Percentiles rank a stretch among this genome's conserved stretches.
These are phyloP conservation scores for Passalora sequoiae DNA, from an alignment of 2,329 filamentous ascomycete species.

Conservation along the genomic window DNA sequence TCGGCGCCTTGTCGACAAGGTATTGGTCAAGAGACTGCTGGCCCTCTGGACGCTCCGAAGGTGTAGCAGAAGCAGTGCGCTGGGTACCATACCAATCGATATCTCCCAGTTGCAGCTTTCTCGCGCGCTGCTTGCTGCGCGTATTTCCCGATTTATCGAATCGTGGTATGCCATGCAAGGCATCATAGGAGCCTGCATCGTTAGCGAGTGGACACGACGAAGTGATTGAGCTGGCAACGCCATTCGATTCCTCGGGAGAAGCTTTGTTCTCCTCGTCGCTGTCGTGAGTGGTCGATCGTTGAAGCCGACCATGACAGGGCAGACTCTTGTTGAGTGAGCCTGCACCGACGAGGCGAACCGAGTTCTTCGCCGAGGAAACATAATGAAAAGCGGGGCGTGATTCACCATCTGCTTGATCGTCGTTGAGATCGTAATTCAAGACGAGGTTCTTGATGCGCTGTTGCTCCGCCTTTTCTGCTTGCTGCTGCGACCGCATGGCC, in stretches of 20 bases:
- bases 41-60: conserved; percentile 17
- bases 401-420: conserved; percentile 70
- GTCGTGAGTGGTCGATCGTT: conserved; percentile 27
- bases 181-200: conserved; percentile 32
- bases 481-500: conserved; percentile 92
- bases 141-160: conserved; percentile 57
- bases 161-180: conserved; percentile 42
- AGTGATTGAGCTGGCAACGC: too few relatives aligned
- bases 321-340: conserved; percentile 39
- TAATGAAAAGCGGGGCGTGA: conserved; percentile 37
- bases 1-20: conserved; percentile 26
- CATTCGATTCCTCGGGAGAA: conserved; percentile 9
- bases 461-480: conserved; percentile 92
- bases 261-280: conserved; percentile 14
- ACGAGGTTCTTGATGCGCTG: conserved; percentile 98
- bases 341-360: conserved; percentile 39
- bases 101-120: conserved; percentile 91
- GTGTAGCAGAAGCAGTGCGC: conserved; percentile 13
- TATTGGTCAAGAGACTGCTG: conserved; percentile 29
- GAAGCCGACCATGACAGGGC: conserved; percentile 24
- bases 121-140: conserved; percentile 71
- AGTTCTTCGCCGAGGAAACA: conserved; percentile 42
- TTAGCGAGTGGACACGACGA: conserved; percentile 23
- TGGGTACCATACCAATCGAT: conserved; percentile 77
- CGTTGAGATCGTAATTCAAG: conserved; percentile 88